Evolutionary conservation across 495 filamentous ascomycete species (phyloP).

Genomic region (Rusavskia elegans): DNA sequence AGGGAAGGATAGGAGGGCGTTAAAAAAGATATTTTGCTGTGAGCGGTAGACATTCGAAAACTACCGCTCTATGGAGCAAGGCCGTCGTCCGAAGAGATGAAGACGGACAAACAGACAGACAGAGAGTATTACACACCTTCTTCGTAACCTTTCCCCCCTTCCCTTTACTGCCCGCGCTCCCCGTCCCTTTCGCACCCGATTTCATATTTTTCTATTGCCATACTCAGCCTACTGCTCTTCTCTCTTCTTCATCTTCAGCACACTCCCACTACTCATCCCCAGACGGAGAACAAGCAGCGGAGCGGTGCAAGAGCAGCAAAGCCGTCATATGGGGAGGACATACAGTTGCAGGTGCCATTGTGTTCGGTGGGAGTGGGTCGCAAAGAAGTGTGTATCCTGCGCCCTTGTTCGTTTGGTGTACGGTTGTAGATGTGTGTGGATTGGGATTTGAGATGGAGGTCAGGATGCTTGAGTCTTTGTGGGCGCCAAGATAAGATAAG

Average conservation of each 20-base stretch:
- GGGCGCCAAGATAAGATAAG: background rate
- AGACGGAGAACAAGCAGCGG: slow-evolving; percentile 23
- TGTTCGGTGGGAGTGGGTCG: slow-evolving; percentile 20
- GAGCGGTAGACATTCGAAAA: too few species aligned
- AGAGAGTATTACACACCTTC: slow-evolving; percentile 30
- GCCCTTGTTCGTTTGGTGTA: slow-evolving; percentile 15
- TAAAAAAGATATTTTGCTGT: too few species aligned
- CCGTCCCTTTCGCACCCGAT: slow-evolving; percentile 27
- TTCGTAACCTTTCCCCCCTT: slow-evolving; percentile 52
- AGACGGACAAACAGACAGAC: too few species aligned
- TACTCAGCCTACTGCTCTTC: slow-evolving; percentile 90
- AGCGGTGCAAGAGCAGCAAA: slow-evolving; percentile 52
- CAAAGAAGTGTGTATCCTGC: slow-evolving; percentile 48
- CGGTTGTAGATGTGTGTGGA: background rate
- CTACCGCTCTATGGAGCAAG: too few species aligned
- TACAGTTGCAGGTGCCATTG: slow-evolving; percentile 51
- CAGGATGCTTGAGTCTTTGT: background rate
- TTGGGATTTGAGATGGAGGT: background rate
- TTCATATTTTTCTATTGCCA: slow-evolving; percentile 51
- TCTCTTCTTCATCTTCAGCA: background rate
- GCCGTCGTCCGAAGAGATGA: too few species aligned
- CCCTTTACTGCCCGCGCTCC: slow-evolving; percentile 27
- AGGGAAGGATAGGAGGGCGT: too few species aligned
- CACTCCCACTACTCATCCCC: background rate
- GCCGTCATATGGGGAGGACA: slow-evolving; percentile 50